phyloP scores from a whole-genome alignment of 345 rosid species.

The Balakata baccata region DNA sequence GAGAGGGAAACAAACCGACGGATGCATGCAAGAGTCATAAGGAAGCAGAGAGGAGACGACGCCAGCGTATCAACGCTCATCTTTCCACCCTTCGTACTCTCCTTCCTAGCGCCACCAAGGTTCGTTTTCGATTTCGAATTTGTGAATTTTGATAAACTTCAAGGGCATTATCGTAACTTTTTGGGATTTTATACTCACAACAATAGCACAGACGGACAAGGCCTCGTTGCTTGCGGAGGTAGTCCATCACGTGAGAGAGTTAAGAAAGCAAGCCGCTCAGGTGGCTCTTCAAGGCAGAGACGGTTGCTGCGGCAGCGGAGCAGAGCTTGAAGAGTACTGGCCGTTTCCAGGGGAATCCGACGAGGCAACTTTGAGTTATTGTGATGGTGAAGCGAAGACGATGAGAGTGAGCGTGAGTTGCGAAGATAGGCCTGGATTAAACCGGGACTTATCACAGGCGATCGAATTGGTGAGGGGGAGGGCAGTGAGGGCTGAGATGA shows the following conservation, averaged over 20 bases:
- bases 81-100: constrained; percentile 60
- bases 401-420: constrained; percentile 46
- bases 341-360: constrained; percentile 44
- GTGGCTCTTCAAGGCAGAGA: constrained; percentile 14
- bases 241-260: constrained; percentile 60
- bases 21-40: constrained; percentile 49
- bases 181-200: too few relatives aligned
- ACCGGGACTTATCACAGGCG: constrained; percentile 39
- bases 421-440: constrained; percentile 51
- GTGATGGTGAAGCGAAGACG: constrained; percentile 18
- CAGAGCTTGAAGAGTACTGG: constrained; percentile 19
- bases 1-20: constrained; percentile 19
- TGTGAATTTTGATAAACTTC: background rate
- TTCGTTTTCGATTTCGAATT: constrained; percentile 8
- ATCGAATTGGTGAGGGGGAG: constrained; percentile 37
- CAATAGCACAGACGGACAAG: constrained; percentile 66
- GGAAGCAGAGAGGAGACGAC: constrained; percentile 58
- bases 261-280: constrained; percentile 46
- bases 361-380: constrained; percentile 34
- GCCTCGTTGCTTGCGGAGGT: constrained; percentile 84
- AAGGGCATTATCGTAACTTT: background rate
- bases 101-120: constrained; percentile 50
- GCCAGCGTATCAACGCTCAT: constrained; percentile 60
- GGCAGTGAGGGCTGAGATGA: constrained; percentile 49
- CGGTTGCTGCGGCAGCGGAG: constrained; percentile 13